phyloP scores from a whole-genome alignment of 2,329 filamentous ascomycete species.

The Sclerotinia nivalis region DNA sequence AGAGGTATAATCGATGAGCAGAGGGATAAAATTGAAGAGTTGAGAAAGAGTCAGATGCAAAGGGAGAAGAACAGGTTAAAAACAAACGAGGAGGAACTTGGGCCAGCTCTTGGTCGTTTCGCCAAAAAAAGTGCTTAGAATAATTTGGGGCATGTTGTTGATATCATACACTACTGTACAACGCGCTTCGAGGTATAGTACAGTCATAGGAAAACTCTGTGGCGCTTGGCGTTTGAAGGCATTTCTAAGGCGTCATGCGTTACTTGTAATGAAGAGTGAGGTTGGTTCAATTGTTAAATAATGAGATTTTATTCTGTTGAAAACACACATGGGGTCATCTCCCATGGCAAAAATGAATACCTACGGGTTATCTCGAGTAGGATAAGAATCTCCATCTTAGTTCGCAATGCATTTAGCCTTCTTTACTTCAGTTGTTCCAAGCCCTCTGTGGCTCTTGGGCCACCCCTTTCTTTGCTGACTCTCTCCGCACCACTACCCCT shows the following conservation, averaged over 20 bases:
- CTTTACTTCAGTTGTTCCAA: constrained; percentile 48
- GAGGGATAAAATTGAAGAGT: constrained; percentile 79
- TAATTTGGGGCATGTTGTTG: neutral
- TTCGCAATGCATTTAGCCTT: neutral
- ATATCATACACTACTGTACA: constrained; percentile 8
- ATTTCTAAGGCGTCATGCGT: neutral
- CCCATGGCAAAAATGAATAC: neutral
- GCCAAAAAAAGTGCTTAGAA: constrained; percentile 59
- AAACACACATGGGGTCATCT: neutral
- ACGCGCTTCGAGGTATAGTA: constrained; percentile 15
- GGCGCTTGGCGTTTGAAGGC: constrained; percentile 21
- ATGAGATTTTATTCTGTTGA: constrained; percentile 7
- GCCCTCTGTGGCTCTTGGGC: constrained; percentile 58
- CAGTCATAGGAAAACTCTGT: neutral
- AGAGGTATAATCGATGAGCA: constrained; percentile 97
- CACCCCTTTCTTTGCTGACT: constrained; percentile 54
- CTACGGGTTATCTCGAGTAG: neutral
- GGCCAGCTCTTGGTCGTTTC: constrained; percentile 84
- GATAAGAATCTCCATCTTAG: neutral
- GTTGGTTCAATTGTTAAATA: neutral
- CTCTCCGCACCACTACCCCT: constrained; percentile 80
- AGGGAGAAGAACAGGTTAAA: constrained; percentile 66
- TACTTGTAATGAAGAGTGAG: neutral
- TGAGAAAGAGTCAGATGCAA: constrained; percentile 69
- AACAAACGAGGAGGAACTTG: constrained; percentile 71